Evolutionary conservation across 306 rosid genomes (phyloP).

Genomic region (Acacia acuminata): DNA sequence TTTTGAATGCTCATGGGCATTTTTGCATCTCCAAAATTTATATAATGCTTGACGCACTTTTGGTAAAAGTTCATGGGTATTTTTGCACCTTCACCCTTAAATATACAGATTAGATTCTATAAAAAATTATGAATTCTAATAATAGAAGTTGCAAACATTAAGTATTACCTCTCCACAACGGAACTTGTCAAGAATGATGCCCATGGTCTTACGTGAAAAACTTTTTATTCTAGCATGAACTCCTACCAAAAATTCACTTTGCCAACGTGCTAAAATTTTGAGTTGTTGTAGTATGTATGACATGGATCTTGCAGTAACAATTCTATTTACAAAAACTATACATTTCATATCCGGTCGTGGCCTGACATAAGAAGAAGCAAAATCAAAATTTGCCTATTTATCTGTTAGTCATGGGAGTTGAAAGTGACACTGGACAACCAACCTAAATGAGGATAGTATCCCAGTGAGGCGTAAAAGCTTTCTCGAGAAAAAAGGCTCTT

Average conservation of each 20-base stretch:
- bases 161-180: constrained; percentile 76
- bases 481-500: constrained; percentile 78
- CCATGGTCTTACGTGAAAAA: constrained; percentile 78
- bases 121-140: constrained; percentile 6
- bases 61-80: too few species aligned
- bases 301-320: constrained; percentile 82
- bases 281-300: constrained; percentile 67
- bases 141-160: not conserved
- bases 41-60: too few species aligned
- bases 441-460: constrained; percentile 83
- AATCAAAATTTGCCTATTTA: constrained; percentile 17
- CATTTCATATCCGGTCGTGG: constrained; percentile 70
- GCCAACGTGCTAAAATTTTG: constrained; percentile 70
- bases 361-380: constrained; percentile 52
- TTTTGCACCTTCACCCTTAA: not conserved
- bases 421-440: constrained; percentile 35
- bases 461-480: constrained; percentile 76
- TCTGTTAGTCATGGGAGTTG: constrained; percentile 1
- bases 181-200: constrained; percentile 69
- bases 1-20: too few species aligned
- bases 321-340: constrained; percentile 89
- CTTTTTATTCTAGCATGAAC: constrained; percentile 74
- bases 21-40: too few species aligned
- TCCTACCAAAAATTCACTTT: constrained; percentile 81
- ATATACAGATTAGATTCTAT: not conserved